Percentiles rank a stretch among this genome's conserved stretches.
Evolutionary conservation across 2,329 filamentous ascomycete genomes (phyloP).

Genomic region (Colletotrichum limetticola): DNA sequence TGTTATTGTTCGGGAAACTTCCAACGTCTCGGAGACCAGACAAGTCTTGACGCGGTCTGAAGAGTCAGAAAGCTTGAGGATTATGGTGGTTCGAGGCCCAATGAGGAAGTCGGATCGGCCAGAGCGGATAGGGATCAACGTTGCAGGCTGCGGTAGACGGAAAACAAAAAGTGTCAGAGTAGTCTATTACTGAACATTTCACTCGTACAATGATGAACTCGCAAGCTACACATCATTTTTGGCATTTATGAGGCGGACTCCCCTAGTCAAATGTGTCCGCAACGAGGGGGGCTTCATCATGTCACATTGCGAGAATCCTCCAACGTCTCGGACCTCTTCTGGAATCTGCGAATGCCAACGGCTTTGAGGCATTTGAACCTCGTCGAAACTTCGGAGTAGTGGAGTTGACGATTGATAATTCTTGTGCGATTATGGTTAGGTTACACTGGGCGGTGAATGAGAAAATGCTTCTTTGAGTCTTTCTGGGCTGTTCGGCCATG

Average conservation of each 20-base stretch:
- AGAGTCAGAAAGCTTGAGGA: neutral
- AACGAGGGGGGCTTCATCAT: neutral
- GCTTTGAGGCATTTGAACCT: conserved; percentile 15
- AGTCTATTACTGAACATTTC: neutral
- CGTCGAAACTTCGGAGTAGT: conserved; percentile 31
- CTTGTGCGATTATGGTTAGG: conserved; percentile 7
- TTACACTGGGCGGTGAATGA: conserved; percentile 18
- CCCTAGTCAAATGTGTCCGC: conserved; percentile 10
- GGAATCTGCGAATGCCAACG: conserved; percentile 1
- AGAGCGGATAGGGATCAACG: conserved; percentile 2
- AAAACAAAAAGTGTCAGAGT: neutral
- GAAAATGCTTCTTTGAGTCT: neutral
- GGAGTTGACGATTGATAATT: conserved; percentile 12
- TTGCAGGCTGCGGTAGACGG: neutral
- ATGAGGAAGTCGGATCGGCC: neutral
- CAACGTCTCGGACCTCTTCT: conserved; percentile 17
- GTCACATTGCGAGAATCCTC: conserved; percentile 1
- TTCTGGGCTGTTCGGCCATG: conserved; percentile 16
- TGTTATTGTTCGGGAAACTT: conserved; percentile 1
- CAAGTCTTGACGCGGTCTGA: neutral
- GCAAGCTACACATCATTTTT: neutral
- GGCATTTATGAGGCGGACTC: neutral
- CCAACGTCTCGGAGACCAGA: neutral
- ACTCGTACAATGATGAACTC: neutral
- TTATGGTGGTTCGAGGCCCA: conserved; percentile 1